Percentiles rank a stretch among this genome's conserved stretches.
Evolutionary conservation across 2,329 filamentous ascomycete genomes (phyloP).

Genomic region (Cladorrhinum sp.): DNA sequence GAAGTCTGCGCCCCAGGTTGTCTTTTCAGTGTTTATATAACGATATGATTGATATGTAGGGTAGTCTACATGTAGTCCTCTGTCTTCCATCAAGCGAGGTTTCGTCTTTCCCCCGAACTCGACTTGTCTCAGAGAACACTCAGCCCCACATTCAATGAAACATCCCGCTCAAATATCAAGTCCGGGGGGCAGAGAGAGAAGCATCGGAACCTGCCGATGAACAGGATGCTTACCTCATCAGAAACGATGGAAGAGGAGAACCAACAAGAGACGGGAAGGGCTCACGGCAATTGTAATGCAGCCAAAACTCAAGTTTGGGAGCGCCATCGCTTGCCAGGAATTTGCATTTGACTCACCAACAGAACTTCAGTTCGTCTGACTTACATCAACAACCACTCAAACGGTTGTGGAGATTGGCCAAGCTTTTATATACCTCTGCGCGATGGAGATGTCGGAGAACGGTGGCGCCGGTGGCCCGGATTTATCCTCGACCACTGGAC

Average conservation of each 20-base stretch:
- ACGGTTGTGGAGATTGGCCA: background rate
- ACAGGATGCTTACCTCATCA: background rate
- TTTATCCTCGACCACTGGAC: conserved; percentile 13
- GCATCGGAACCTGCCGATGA: background rate
- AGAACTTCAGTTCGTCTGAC: too few relatives aligned
- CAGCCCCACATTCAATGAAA: background rate
- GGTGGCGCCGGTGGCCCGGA: conserved; percentile 6
- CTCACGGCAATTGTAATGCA: background rate
- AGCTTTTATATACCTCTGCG: background rate
- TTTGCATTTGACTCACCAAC: too few relatives aligned
- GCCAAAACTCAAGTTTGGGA: too few relatives aligned
- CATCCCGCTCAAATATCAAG: background rate
- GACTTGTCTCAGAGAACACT: too few relatives aligned
- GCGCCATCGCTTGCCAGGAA: too few relatives aligned
- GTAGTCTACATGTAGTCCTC: too few relatives aligned
- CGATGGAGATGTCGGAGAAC: background rate
- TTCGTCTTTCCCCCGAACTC: too few relatives aligned
- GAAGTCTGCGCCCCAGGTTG: too few relatives aligned
- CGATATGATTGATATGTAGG: too few relatives aligned
- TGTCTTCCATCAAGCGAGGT: too few relatives aligned
- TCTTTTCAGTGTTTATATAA: too few relatives aligned
- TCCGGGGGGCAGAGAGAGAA: background rate
- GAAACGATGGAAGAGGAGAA: background rate
- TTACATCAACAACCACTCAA: too few relatives aligned
- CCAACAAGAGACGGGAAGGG: background rate